A percentile compares a stretch with the other conserved stretches of the same genome.
Conservation (phyloP, 2,329 filamentous ascomycete species). For the Meredithiella fracta region DNA sequence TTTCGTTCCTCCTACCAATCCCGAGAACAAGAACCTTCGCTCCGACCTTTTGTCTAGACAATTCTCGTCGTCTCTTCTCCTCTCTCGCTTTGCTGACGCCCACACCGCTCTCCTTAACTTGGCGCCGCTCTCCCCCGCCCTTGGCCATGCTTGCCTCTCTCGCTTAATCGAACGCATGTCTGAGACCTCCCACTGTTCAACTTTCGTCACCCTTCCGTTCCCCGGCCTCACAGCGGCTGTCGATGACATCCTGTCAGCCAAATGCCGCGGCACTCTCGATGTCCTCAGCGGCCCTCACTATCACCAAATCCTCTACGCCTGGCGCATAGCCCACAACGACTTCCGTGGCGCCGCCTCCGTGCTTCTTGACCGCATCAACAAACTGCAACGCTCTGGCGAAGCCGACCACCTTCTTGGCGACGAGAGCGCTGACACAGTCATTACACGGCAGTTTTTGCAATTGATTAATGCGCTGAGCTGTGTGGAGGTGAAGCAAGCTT, state of each 20-base stretch:
- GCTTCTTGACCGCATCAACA: constrained; percentile 46
- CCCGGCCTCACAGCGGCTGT: constrained; percentile 60
- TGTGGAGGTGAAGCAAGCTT: constrained; percentile 63
- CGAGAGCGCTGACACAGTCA: constrained; percentile 43
- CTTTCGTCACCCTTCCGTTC: constrained; percentile 63
- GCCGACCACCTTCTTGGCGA: constrained; percentile 40
- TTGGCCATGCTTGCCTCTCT: constrained; percentile 57
- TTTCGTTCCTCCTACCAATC: constrained; percentile 28
- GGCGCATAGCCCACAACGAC: constrained; percentile 68
- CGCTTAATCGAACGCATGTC: constrained; percentile 55
- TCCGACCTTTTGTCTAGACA: constrained; percentile 66
- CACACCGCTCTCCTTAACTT: constrained; percentile 65
- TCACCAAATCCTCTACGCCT: constrained; percentile 80
- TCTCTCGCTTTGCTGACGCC: constrained; percentile 64
- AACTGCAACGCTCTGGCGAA: constrained; percentile 29
- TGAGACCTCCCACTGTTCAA: constrained; percentile 45
- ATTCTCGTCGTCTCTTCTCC: constrained; percentile 67
- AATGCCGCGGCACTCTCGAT: constrained; percentile 53
- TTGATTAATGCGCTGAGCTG: constrained; percentile 87
- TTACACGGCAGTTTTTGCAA: constrained; percentile 66
- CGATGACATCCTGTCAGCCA: constrained; percentile 58
- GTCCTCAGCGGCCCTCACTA: constrained; percentile 57
- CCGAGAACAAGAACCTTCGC: constrained; percentile 20
- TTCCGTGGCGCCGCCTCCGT: constrained; percentile 62
- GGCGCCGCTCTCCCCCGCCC: constrained; percentile 39